Conservation (phyloP, 164 flowering plant species). For the Liquidambar formosana region DNA sequence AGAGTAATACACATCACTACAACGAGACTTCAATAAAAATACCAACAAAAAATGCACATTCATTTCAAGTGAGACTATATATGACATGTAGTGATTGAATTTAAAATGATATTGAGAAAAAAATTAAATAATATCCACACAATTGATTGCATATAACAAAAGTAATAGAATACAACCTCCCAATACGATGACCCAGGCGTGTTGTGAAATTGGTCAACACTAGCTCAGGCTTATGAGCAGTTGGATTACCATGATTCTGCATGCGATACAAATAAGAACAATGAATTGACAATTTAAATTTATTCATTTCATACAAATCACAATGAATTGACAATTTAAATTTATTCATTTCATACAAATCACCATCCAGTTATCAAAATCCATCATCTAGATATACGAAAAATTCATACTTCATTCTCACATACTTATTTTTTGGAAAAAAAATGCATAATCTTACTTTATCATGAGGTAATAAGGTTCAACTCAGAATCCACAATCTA, state of each 20-base stretch:
- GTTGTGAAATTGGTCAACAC: conserved; percentile 84
- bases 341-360: background rate
- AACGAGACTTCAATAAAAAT: background rate
- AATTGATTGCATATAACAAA: background rate
- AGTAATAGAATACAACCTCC: conserved; percentile 48
- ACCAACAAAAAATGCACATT: background rate
- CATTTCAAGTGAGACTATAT: background rate
- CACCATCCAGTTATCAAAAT: background rate
- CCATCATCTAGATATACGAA: background rate
- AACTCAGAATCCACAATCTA: too few species aligned
- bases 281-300: background rate
- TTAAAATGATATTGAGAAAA: background rate
- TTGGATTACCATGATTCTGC: conserved; percentile 97
- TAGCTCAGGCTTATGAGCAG: conserved; percentile 81
- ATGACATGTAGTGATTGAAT: background rate
- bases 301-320: background rate
- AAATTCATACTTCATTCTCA: too few species aligned
- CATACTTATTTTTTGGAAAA: too few species aligned
- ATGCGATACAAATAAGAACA: conserved; percentile 7
- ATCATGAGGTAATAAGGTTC: too few species aligned
- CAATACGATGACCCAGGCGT: conserved; percentile 87
- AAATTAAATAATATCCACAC: background rate
- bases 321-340: background rate
- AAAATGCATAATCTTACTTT: background rate
- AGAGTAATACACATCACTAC: background rate